phyloP scores from a whole-genome alignment of 805 yeast species.

The Yarrowia osloensis region DNA sequence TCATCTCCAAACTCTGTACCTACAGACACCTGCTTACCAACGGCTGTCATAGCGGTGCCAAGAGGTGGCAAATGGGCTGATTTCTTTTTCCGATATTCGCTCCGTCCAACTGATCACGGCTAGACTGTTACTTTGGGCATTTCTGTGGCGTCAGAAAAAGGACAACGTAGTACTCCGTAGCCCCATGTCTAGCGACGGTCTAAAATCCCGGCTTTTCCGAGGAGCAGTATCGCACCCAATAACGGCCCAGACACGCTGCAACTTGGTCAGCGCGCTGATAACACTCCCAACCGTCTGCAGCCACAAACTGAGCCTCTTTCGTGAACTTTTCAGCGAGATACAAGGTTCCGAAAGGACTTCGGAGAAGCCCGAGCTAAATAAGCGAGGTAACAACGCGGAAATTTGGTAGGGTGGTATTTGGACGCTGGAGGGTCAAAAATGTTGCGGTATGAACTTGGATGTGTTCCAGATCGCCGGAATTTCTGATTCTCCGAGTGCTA shows the following conservation, averaged over 20 bases:
- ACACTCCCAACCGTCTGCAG: not conserved
- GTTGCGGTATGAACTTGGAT: not conserved
- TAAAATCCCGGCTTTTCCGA: no score
- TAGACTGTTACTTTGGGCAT: no score
- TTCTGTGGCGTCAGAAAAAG: not conserved
- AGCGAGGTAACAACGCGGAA: not conserved
- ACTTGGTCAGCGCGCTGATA: not conserved
- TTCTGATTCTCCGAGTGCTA: not conserved
- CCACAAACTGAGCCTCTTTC: not conserved
- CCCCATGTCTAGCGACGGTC: no score
- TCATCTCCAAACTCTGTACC: constrained; percentile 13
- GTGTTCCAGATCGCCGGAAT: not conserved
- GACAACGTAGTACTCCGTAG: no score
- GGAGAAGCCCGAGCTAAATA: constrained; percentile 11
- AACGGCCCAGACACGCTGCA: not conserved
- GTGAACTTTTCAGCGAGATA: not conserved
- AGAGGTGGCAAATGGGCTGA: constrained; percentile 4
- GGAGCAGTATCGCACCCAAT: not conserved
- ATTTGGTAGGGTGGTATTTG: not conserved
- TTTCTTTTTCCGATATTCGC: not conserved
- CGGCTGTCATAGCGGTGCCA: not conserved
- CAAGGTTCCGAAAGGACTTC: not conserved
- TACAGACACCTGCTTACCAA: not conserved
- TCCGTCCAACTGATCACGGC: no score
- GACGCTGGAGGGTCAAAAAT: not conserved